phyloP scores from a whole-genome alignment of 495 filamentous ascomycete species.

The Xylaria flabelliformis region DNA sequence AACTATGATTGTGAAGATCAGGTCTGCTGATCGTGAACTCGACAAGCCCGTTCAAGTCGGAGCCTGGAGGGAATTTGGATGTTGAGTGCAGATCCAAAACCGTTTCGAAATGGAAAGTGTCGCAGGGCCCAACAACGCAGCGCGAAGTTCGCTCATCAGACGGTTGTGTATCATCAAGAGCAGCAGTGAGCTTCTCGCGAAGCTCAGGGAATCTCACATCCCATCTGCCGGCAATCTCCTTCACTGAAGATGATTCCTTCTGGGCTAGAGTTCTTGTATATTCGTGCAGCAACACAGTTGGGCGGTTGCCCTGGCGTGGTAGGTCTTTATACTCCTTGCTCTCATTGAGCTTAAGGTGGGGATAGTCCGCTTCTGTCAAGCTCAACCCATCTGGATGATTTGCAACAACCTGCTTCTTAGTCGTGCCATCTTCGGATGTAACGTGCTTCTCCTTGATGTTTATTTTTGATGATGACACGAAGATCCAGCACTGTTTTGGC shows the following conservation, averaged over 20 bases:
- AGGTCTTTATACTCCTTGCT: constrained; percentile 47
- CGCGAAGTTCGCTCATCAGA: constrained; percentile 42
- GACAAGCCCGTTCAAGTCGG: constrained; percentile 56
- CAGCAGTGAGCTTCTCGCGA: constrained; percentile 46
- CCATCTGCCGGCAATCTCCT: constrained; percentile 50
- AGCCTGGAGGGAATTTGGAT: constrained; percentile 52
- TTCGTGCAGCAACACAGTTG: constrained; percentile 52
- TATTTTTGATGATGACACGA: constrained; percentile 50
- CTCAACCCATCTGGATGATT: constrained; percentile 43
- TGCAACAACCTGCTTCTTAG: constrained; percentile 39
- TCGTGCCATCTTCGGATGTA: constrained; percentile 37
- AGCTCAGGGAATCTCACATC: constrained; percentile 51
- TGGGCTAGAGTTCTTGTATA: constrained; percentile 52
- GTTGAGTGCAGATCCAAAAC: constrained; percentile 54
- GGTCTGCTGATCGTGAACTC: constrained; percentile 55
- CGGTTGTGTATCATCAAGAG: constrained; percentile 40
- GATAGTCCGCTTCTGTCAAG: constrained; percentile 51
- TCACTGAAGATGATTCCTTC: constrained; percentile 49
- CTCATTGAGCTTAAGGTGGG: constrained; percentile 53
- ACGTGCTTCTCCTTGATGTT: constrained; percentile 43
- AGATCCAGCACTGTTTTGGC: constrained; percentile 54
- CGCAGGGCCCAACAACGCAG: constrained; percentile 48
- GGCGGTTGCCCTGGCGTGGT: constrained; percentile 38
- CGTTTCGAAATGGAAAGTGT: constrained; percentile 60
- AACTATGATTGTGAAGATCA: constrained; percentile 52